Evolutionary conservation across 1,284 basidiomycete genomes (phyloP).

Genomic region (Cutaneotrichosporon cavernicola): DNA sequence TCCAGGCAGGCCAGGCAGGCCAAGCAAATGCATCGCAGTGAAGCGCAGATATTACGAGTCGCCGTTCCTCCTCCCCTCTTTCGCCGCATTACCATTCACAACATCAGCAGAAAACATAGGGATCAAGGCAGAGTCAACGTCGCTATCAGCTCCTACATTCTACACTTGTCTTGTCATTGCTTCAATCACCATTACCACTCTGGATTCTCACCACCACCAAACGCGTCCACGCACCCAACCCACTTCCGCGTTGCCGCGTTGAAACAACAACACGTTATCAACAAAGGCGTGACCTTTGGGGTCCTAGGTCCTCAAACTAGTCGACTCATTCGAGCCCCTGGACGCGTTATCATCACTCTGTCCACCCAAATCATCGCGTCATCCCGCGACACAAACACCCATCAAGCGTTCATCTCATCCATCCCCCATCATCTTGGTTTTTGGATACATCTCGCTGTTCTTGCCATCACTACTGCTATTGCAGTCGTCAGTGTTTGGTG

Average conservation of each 20-base stretch:
- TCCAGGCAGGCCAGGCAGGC: too few species aligned
- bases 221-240: not conserved
- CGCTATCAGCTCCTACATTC: too few species aligned
- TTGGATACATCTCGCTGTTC: not conserved
- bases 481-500: not conserved
- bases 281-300: not conserved
- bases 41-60: too few species aligned
- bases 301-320: not conserved
- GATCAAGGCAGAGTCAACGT: too few species aligned
- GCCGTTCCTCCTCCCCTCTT: too few species aligned
- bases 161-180: not conserved
- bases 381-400: slow-evolving; percentile 7
- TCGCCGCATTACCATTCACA: too few species aligned
- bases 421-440: not conserved
- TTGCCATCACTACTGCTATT: not conserved
- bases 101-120: too few species aligned
- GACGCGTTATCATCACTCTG: slow-evolving; percentile 7
- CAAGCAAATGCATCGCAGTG: too few species aligned
- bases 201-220: not conserved
- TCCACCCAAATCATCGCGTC: slow-evolving; percentile 1
- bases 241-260: not conserved
- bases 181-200: not conserved
- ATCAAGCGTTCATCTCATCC: not conserved
- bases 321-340: not conserved
- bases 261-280: not conserved